Base-by-base conservation (phyloP, 805 yeast genomes). In the Groenewaldozyma salmanticensis region DNA sequence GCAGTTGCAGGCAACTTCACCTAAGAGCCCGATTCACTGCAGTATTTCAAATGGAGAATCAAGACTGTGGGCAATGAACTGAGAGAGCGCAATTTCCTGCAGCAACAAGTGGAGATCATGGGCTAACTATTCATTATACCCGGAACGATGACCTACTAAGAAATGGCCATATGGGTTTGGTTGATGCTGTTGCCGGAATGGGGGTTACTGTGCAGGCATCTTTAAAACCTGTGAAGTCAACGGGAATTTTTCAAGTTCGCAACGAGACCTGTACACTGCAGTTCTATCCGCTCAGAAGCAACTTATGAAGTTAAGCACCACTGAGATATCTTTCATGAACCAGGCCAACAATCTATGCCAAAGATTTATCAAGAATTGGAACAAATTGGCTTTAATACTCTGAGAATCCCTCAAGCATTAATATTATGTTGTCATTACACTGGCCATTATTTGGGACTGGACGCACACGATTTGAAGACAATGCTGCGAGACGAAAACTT, bases 21-120 rank as follows among this genome's bases (percentile, higher is more conserved):
- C 35, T 75, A 81, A 5, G 98, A 92, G 58, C 74, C 81, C 55
- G 79, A 86, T 2, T 66, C 92, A 29, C 82, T 82, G 17, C 75
- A 94, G 6, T 87, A 69, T 55, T 64, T 92, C 44, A 95, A 90
- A 48, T 84, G 83, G 58, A 72, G 79, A 52, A 90, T 90, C 58
- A 74, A 81, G 9, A 68, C 75, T 32, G 87, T 90, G 21, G 98
- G 98, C 1, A 87, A 96, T 60, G 94, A 85, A 48, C 33, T 6
- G n/a, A n/a, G n/a, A 74, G 81, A 31, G 96, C 96, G 0, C 92
- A 92, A 57, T 75, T 88, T 17, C 97, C 98, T 0, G 98, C 92
- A 6, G 94, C 92, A 3, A 98, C 97, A 4, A 81, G 95, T 27
- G 98, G 98, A 1, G 64, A 72, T 21, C 88, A 92, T 58, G 86